phyloP scores from a whole-genome alignment of 176 grass and related monocot genomes.

The Oryza officinalis region DNA sequence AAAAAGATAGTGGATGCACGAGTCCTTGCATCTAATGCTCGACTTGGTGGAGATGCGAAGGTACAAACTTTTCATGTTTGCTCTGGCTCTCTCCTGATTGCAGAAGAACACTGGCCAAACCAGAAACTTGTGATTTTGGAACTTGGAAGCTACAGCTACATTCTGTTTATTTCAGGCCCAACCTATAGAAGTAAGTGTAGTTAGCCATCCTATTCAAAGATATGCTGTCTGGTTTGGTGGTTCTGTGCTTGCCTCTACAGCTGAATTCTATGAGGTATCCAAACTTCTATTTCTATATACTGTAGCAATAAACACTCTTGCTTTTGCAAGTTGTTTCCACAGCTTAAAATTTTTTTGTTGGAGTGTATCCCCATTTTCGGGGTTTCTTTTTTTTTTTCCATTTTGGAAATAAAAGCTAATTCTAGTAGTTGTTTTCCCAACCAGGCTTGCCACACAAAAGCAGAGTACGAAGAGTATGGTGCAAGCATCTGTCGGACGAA shows the following conservation, averaged over 20 bases:
- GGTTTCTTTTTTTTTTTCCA: neutral
- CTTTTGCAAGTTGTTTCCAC: neutral
- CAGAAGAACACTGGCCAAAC: neutral
- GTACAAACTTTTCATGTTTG: conserved; percentile 43
- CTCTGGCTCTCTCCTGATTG: conserved; percentile 15
- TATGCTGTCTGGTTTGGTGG: conserved; percentile 99
- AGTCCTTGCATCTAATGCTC: conserved; percentile 55
- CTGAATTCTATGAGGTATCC: conserved; percentile 95
- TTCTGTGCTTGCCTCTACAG: conserved; percentile 94
- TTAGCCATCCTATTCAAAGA: conserved; percentile 93
- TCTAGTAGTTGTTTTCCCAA: neutral
- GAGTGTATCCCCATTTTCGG: neutral
- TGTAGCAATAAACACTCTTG: neutral
- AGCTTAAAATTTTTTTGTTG: neutral
- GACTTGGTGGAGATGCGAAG: conserved; percentile 66
- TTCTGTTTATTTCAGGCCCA: conserved; percentile 62
- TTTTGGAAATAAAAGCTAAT: conserved; percentile 7
- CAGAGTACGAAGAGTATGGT: conserved; percentile 96
- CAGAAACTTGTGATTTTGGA: neutral
- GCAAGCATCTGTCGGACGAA: conserved; percentile 93
- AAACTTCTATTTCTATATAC: conserved; percentile 11
- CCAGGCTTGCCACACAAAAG: conserved; percentile 98
- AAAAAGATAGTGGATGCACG: conserved; percentile 97
- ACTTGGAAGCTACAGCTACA: conserved; percentile 4
- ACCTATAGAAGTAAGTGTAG: conserved; percentile 93